phyloP scores from a whole-genome alignment of 768 basidiomycete genomes.

The Lactarius akahatsu region DNA sequence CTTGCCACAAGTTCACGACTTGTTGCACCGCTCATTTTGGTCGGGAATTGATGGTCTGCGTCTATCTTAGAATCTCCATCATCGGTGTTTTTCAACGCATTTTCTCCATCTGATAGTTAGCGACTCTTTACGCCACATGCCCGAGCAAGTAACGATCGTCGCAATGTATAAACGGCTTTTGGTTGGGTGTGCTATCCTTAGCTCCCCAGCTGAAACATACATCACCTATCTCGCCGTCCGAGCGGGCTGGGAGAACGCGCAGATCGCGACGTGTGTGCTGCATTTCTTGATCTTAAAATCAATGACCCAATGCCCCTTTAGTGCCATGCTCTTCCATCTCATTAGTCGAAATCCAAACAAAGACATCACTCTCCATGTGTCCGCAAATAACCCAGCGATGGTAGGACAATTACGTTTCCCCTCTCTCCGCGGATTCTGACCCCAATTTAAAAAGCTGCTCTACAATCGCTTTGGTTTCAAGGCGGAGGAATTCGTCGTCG shows the following conservation, averaged over 20 bases:
- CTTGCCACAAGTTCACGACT: constrained; percentile 67
- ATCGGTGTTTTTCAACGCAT: constrained; percentile 9
- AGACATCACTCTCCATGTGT: constrained; percentile 82
- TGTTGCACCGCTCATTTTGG: constrained; percentile 72
- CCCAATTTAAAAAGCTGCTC: constrained; percentile 49
- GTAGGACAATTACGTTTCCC: constrained; percentile 37
- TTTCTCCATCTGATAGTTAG: constrained; percentile 47
- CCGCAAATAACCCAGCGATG: constrained; percentile 79
- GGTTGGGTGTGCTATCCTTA: constrained; percentile 71
- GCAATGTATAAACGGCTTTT: constrained; percentile 70
- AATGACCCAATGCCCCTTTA: constrained; percentile 34
- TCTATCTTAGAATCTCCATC: neutral
- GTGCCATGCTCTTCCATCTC: constrained; percentile 77
- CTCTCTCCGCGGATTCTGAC: neutral
- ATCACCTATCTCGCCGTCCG: constrained; percentile 80
- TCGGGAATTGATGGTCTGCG: constrained; percentile 66
- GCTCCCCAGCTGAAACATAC: constrained; percentile 77
- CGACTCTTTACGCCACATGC: constrained; percentile 64
- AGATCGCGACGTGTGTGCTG: constrained; percentile 65
- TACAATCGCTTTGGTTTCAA: constrained; percentile 90
- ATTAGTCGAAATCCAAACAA: constrained; percentile 67
- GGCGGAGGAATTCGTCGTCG: constrained; percentile 78
- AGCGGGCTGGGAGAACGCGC: constrained; percentile 76
- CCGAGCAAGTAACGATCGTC: constrained; percentile 74
- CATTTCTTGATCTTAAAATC: neutral